These are phyloP conservation scores for Cladosporium colombiae DNA, from an alignment of 2,329 filamentous ascomycete species.

Conservation along the genomic window DNA sequence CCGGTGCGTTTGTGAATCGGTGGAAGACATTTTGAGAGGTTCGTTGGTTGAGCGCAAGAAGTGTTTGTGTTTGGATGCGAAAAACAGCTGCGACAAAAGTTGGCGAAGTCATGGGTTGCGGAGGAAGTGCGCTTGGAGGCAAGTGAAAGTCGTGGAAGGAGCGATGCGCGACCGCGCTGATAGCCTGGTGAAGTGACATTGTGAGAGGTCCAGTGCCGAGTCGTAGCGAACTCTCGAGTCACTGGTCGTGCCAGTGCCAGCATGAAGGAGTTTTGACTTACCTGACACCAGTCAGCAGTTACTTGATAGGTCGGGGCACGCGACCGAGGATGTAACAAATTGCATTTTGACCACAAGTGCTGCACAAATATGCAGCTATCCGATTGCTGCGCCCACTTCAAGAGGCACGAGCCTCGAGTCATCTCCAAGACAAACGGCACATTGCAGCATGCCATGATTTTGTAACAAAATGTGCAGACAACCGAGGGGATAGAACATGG, in stretches of 20 bases:
- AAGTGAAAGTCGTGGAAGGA: conserved; percentile 7
- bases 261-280: background rate
- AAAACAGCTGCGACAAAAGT: background rate
- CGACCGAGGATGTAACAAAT: conserved; percentile 4
- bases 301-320: background rate
- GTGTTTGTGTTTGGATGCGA: background rate
- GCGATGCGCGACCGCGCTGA: background rate
- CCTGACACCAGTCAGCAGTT: background rate
- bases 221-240: background rate
- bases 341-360: background rate
- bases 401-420: background rate
- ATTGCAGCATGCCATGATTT: background rate
- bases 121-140: background rate
- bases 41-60: background rate
- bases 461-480: background rate
- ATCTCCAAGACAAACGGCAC: background rate
- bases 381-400: background rate
- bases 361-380: conserved; percentile 1
- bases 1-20: background rate
- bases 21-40: background rate
- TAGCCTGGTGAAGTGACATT: background rate
- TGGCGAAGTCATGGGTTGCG: background rate
- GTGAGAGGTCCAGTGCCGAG: background rate
- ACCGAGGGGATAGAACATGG: background rate
- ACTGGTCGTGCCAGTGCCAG: background rate